Conservation (phyloP, 768 basidiomycete species). For the Phylloporus sp. region DNA sequence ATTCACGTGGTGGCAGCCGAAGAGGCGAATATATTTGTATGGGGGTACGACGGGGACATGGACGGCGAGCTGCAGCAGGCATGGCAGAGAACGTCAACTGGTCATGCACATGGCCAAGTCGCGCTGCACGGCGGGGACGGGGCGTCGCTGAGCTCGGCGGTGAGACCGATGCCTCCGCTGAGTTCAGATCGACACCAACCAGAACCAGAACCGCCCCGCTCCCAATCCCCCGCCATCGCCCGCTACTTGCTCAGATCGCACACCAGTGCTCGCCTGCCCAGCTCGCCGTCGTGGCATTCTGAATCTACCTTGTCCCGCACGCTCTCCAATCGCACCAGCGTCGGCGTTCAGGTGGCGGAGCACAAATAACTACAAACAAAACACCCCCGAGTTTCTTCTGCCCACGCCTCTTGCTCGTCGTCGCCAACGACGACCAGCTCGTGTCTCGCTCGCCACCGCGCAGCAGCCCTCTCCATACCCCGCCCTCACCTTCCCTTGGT, state of each 20-base stretch:
- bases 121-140: constrained; percentile 14
- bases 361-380: constrained; percentile 23
- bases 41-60: constrained; percentile 17
- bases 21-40: constrained; percentile 15
- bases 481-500: neutral
- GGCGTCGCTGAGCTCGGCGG: constrained; percentile 37
- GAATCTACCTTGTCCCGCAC: neutral
- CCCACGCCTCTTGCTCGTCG: constrained; percentile 31
- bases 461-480: neutral
- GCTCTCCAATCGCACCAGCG: neutral
- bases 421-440: constrained; percentile 30
- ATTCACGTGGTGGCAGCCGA: constrained; percentile 38
- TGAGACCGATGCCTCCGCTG: constrained; percentile 27
- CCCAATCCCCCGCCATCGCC: too few species aligned
- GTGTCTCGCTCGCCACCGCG: neutral
- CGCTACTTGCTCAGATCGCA: neutral
- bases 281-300: neutral
- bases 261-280: too few species aligned
- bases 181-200: constrained; percentile 18
- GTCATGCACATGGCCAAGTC: constrained; percentile 6
- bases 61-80: constrained; percentile 11
- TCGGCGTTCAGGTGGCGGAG: constrained; percentile 8
- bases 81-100: constrained; percentile 27
- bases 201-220: too few species aligned
- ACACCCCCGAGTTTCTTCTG: constrained; percentile 23